Conservation (phyloP, 768 basidiomycete species). For the Trametes meyenii region DNA sequence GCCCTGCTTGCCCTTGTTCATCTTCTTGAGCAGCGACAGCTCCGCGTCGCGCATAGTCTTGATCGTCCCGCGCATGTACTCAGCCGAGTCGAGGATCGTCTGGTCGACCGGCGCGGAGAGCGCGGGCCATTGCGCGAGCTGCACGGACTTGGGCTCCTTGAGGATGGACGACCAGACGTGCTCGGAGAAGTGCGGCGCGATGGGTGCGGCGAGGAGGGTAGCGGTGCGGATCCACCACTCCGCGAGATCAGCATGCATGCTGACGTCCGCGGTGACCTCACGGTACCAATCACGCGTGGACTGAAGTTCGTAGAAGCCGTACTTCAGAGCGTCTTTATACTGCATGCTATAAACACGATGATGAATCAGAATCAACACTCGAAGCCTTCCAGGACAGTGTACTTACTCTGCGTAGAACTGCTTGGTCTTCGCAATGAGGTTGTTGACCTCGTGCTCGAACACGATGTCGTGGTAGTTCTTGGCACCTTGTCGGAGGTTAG, state of each 20-base stretch:
- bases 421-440: constrained; percentile 81
- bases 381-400: not conserved
- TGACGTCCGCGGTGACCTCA: constrained; percentile 83
- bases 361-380: not conserved
- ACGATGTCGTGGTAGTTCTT: constrained; percentile 84
- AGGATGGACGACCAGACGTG: constrained; percentile 84
- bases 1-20: constrained; percentile 71
- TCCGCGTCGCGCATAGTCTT: constrained; percentile 93
- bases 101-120: constrained; percentile 61
- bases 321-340: constrained; percentile 96
- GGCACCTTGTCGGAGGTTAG: constrained; percentile 72
- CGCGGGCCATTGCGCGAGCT: constrained; percentile 83
- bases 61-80: constrained; percentile 89
- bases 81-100: constrained; percentile 67
- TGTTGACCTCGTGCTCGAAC: constrained; percentile 90
- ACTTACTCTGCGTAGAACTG: constrained; percentile 80
- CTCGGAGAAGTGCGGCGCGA: constrained; percentile 94
- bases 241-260: constrained; percentile 91
- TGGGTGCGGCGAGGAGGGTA: constrained; percentile 79
- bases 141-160: constrained; percentile 73
- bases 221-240: constrained; percentile 81
- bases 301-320: constrained; percentile 95
- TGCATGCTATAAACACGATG: constrained; percentile 60
- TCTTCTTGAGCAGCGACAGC: constrained; percentile 71
- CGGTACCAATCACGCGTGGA: constrained; percentile 94